These are phyloP conservation scores for Camellia granthamiana DNA, from an alignment of 148 eudicot genomes.

Conservation along the genomic window DNA sequence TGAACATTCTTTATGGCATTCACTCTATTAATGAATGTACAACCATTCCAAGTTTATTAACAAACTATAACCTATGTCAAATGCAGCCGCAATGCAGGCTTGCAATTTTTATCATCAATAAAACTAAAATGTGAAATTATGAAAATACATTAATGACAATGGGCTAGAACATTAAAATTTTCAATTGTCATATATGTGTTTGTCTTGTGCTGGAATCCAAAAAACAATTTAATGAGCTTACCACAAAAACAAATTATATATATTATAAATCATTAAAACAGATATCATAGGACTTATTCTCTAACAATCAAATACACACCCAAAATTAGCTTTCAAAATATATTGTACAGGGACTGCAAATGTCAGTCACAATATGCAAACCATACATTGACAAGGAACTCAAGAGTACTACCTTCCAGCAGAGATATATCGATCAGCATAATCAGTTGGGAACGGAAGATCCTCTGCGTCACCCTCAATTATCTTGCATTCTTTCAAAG, in stretches of 20 bases:
- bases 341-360: neutral
- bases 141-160: neutral
- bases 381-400: neutral
- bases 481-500: constrained; percentile 78
- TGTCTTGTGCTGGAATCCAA: neutral
- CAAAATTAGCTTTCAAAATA: neutral
- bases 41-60: neutral
- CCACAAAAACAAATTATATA: too few relatives aligned
- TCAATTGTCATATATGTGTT: neutral
- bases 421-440: constrained; percentile 83
- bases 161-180: neutral
- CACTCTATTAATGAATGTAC: too few relatives aligned
- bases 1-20: too few relatives aligned
- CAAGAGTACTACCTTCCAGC: constrained; percentile 70
- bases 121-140: too few relatives aligned
- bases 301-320: neutral
- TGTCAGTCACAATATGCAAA: neutral
- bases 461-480: constrained; percentile 90
- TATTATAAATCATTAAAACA: too few relatives aligned
- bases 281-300: neutral
- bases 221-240: neutral
- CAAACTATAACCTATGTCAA: neutral
- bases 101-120: neutral
- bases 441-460: constrained; percentile 84
- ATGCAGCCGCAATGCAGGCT: neutral